Base-by-base conservation (phyloP, 2,329 filamentous ascomycete species). In the Phialophora expanda region DNA sequence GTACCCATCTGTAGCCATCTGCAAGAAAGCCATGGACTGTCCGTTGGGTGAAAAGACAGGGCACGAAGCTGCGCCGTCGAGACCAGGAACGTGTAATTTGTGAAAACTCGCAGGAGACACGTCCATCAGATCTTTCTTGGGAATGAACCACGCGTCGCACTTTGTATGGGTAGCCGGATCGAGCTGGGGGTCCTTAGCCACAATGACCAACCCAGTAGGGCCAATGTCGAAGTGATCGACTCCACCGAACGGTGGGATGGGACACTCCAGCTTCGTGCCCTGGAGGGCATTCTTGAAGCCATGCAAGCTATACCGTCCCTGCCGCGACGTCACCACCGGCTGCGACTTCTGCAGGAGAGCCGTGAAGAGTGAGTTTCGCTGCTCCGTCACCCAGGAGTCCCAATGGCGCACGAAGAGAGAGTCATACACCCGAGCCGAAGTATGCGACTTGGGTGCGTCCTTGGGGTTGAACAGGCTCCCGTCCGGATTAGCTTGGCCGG, bases 321-420 rank as follows among this genome's bases (percentile, higher is more conserved):
- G 75, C 32, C 77, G 72, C 20, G 75, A 76, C 8, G 75, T 74
- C 3, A 79, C 76, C 11, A 76, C 73, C 30, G 79, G 68, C 14
- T 78, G 75, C 20, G 76, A 73, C 63, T 75, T 78, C 68, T 79
- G 75, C 17, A 85, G 74, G 44, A 82, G 73, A 26, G 80, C 83
- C 71, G 80, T 81, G 73, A 79, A 85, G 53, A 85, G 80, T 0
- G 82, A 73, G 67, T 82, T 83, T 61, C 77, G 79, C 71, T 84
- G 78, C n/a, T 80, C 78, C 24, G 79, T 78, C 14, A 83, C 73
- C 69, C 82, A 85, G 5, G 78, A 74, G 69, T 85, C 83, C 83
- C 83, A 85, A 69, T 85, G 83, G 41, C 83, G 77, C 12, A 85
- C 83, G 70, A 82, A 84, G 20, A 84, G 76, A 8, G 78, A 81